Evolutionary conservation across 768 basidiomycete genomes (phyloP).

Genomic region (Thelephora ganbajun): DNA sequence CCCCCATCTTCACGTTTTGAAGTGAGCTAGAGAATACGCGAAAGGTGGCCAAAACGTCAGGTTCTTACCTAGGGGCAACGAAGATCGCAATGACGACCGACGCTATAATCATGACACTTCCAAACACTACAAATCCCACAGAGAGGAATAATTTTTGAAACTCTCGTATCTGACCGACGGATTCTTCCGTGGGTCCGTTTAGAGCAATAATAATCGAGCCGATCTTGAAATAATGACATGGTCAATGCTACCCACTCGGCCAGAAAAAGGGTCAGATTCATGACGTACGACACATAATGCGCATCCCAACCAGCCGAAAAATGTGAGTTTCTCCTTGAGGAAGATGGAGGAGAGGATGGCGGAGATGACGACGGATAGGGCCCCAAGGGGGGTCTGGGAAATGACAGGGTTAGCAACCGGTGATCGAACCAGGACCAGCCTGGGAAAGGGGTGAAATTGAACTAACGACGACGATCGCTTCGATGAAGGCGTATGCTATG

Average conservation of each 20-base stretch:
- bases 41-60: conserved; percentile 1
- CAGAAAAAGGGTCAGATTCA: background rate
- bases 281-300: conserved; percentile 71
- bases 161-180: conserved; percentile 50
- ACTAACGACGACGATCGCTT: conserved; percentile 83
- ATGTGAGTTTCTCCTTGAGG: conserved; percentile 82
- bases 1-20: conserved; percentile 42
- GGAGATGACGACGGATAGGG: conserved; percentile 90
- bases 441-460: background rate
- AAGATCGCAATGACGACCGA: conserved; percentile 67
- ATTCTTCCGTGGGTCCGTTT: conserved; percentile 67
- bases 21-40: conserved; percentile 1
- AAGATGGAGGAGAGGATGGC: conserved; percentile 88
- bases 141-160: conserved; percentile 76
- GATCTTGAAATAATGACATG: conserved; percentile 34
- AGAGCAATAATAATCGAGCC: conserved; percentile 85
- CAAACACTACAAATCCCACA: conserved; percentile 69
- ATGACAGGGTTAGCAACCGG: background rate
- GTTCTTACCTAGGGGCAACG: conserved; percentile 60
- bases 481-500: conserved; percentile 75
- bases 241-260: conserved; percentile 1
- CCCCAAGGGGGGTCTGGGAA: conserved; percentile 79
- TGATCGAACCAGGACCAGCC: background rate
- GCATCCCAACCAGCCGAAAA: conserved; percentile 97
- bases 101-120: conserved; percentile 44